phyloP scores from a whole-genome alignment of 257 asterid species.

The Solanum acaule region DNA sequence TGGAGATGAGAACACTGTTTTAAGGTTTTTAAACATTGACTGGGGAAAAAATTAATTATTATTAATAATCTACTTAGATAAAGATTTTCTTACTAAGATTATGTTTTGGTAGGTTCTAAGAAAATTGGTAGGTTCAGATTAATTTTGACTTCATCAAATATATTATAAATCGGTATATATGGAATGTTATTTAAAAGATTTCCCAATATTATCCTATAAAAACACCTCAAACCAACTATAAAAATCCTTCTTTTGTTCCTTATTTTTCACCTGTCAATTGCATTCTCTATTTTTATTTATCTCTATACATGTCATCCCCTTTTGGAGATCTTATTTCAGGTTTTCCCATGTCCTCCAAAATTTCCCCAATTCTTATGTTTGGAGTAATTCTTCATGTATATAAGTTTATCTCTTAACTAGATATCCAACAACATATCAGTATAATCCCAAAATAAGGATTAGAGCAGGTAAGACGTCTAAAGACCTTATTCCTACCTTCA shows the following conservation, averaged over 20 bases:
- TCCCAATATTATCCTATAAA: neutral
- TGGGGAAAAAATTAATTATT: neutral
- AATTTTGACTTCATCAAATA: too few relatives aligned
- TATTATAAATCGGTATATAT: neutral
- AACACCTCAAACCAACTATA: neutral
- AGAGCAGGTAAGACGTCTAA: neutral
- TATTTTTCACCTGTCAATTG: neutral
- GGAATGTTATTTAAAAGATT: neutral
- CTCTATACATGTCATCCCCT: neutral
- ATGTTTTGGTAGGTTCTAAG: neutral
- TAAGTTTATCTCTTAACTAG: constrained; percentile 18
- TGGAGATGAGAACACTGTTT: neutral
- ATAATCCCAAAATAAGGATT: too few relatives aligned
- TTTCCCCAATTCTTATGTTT: constrained; percentile 9
- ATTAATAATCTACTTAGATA: neutral
- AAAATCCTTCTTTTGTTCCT: neutral
- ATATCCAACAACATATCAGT: neutral
- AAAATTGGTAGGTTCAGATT: neutral
- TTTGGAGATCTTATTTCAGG: too few relatives aligned
- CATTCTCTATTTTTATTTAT: neutral
- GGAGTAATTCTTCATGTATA: constrained; percentile 43
- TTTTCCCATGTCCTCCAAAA: too few relatives aligned
- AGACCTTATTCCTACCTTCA: neutral
- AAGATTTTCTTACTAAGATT: neutral
- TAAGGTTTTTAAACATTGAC: neutral